A percentile compares a stretch with the other conserved stretches of the same genome.
Evolutionary conservation across 345 rosid species (phyloP).

Genomic region (Ceriops decandra): DNA sequence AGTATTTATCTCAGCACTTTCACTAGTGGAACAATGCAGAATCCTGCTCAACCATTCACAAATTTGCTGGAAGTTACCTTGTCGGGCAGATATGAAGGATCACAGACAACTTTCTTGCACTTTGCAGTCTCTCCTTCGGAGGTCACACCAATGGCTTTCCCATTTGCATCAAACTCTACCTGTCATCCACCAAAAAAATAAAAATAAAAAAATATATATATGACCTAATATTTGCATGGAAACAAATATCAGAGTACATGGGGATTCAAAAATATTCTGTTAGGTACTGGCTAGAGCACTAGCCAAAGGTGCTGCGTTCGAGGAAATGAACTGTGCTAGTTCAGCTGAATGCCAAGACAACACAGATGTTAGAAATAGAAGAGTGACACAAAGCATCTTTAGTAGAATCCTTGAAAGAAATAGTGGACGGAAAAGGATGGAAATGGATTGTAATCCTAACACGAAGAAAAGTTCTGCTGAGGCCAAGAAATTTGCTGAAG

Average conservation of each 20-base stretch:
- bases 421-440: too few species aligned
- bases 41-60: background rate
- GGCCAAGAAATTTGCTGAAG: too few species aligned
- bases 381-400: too few species aligned
- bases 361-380: too few species aligned
- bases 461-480: too few species aligned
- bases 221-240: background rate
- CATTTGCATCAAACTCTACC: constrained; percentile 73
- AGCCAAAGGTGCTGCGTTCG: background rate
- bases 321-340: background rate
- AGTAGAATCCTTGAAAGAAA: too few species aligned
- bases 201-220: background rate
- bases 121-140: constrained; percentile 90
- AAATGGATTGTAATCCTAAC: too few species aligned
- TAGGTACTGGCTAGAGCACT: background rate
- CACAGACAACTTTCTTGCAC: constrained; percentile 90
- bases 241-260: background rate
- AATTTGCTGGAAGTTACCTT: constrained; percentile 44
- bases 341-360: background rate
- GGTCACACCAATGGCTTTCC: constrained; percentile 76
- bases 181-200: constrained; percentile 8
- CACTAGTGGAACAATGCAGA: background rate
- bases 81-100: constrained; percentile 77
- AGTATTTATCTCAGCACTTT: background rate
- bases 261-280: background rate